Conservation (phyloP, 768 basidiomycete species). For the Coprinellus aureogranulatus region DNA sequence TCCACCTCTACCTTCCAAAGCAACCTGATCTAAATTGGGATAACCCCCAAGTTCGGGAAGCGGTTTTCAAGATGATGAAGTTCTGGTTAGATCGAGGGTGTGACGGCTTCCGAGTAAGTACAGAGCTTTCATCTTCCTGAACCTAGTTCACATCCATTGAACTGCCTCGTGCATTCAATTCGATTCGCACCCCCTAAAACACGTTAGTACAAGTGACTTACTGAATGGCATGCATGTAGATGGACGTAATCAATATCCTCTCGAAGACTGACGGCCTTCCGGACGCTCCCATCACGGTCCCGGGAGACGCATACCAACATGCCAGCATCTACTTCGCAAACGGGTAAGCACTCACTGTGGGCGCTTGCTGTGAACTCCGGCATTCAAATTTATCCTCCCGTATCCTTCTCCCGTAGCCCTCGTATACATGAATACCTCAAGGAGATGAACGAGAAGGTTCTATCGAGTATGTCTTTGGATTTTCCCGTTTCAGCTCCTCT, state of each 20-base stretch:
- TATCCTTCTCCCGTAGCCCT: constrained; percentile 38
- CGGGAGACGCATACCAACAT: constrained; percentile 50
- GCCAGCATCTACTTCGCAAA: constrained; percentile 55
- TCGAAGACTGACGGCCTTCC: constrained; percentile 64
- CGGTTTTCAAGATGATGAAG: constrained; percentile 62
- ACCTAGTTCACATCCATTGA: background rate
- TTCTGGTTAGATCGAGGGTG: constrained; percentile 77
- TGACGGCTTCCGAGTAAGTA: constrained; percentile 69
- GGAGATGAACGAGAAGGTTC: constrained; percentile 63
- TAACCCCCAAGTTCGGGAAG: constrained; percentile 55
- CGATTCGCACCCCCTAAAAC: too few relatives aligned
- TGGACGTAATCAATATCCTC: constrained; percentile 71
- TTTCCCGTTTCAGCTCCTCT: background rate
- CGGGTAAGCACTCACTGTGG: constrained; percentile 39
- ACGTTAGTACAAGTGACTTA: too few relatives aligned
- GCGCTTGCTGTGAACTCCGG: background rate
- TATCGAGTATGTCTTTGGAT: constrained; percentile 45
- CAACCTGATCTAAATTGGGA: constrained; percentile 83
- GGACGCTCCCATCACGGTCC: constrained; percentile 59
- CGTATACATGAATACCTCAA: constrained; percentile 64
- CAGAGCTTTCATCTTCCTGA: too few relatives aligned
- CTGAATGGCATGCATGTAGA: constrained; percentile 30
- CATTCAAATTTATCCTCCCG: background rate
- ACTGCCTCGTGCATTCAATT: background rate
- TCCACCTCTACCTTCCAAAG: constrained; percentile 63